These are phyloP conservation scores for Russula olivacea DNA, from an alignment of 768 basidiomycete genomes.

Conservation along the genomic window DNA sequence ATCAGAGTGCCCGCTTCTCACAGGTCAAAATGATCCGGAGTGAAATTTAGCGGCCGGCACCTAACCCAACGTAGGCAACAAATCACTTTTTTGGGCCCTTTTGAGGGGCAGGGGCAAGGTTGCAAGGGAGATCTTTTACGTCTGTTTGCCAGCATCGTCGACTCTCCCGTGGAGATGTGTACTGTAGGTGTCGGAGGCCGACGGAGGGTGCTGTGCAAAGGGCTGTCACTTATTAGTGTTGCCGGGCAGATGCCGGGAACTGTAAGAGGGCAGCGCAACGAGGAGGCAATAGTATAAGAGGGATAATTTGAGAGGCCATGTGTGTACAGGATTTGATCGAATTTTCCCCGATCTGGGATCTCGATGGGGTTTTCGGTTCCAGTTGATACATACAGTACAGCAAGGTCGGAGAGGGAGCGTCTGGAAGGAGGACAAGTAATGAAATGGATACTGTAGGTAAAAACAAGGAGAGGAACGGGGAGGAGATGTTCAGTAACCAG, in stretches of 20 bases:
- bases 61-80: neutral
- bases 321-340: constrained; percentile 9
- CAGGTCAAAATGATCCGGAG: neutral
- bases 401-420: neutral
- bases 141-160: no score
- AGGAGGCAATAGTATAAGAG: constrained; percentile 1
- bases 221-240: no score
- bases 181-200: no score
- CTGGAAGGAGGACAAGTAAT: neutral
- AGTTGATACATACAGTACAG: no score
- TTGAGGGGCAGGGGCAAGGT: neutral
- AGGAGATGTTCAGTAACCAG: constrained; percentile 1
- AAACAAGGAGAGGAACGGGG: neutral
- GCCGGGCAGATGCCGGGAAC: no score
- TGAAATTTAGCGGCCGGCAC: neutral
- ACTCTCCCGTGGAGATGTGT: no score
- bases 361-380: neutral
- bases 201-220: no score
- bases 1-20: neutral
- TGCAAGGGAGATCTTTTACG: no score
- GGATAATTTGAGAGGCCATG: constrained; percentile 7
- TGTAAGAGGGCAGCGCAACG: neutral
- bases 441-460: neutral
- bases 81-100: no score
- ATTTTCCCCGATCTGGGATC: constrained; percentile 1